phyloP scores from a whole-genome alignment of 371 early-diverging fungal genomes.

The Actinomucor elegans region DNA sequence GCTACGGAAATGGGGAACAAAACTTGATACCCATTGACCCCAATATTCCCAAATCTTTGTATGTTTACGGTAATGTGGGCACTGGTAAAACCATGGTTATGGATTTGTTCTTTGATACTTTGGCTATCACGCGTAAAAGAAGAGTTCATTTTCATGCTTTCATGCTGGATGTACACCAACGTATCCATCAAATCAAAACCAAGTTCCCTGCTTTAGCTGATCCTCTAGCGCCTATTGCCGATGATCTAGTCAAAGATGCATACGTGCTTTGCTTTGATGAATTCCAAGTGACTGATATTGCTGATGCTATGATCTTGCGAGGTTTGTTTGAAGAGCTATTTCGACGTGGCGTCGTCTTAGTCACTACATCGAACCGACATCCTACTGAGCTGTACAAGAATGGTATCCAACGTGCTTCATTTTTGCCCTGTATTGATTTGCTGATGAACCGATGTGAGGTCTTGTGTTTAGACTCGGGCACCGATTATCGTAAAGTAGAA shows the following conservation, averaged over 20 bases:
- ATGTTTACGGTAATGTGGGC: conserved; percentile 83
- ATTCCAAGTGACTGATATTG: conserved; percentile 96
- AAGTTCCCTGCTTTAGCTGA: conserved; percentile 54
- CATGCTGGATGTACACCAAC: conserved; percentile 90
- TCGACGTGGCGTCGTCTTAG: conserved; percentile 83
- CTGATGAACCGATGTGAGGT: conserved; percentile 80
- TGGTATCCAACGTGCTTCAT: conserved; percentile 90
- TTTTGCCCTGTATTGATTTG: conserved; percentile 88
- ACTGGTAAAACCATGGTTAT: conserved; percentile 97
- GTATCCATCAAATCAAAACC: conserved; percentile 75
- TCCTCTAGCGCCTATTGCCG: conserved; percentile 80
- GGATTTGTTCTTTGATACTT: conserved; percentile 89
- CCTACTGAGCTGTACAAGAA: conserved; percentile 94
- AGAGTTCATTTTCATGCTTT: conserved; percentile 95
- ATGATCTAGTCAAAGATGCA: conserved; percentile 76
- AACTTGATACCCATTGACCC: not conserved
- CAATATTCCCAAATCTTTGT: conserved; percentile 61
- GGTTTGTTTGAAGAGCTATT: conserved; percentile 82
- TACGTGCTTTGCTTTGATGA: conserved; percentile 95
- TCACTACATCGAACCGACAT: conserved; percentile 93
- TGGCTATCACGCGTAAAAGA: conserved; percentile 70
- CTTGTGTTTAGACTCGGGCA: conserved; percentile 82
- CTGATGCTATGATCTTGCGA: conserved; percentile 94
- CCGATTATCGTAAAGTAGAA: conserved; percentile 81
- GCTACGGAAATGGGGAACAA: conserved; percentile 4